These are phyloP conservation scores for Tillandsia leiboldiana DNA, from an alignment of 176 grass and related monocot genomes.

Conservation along the genomic window DNA sequence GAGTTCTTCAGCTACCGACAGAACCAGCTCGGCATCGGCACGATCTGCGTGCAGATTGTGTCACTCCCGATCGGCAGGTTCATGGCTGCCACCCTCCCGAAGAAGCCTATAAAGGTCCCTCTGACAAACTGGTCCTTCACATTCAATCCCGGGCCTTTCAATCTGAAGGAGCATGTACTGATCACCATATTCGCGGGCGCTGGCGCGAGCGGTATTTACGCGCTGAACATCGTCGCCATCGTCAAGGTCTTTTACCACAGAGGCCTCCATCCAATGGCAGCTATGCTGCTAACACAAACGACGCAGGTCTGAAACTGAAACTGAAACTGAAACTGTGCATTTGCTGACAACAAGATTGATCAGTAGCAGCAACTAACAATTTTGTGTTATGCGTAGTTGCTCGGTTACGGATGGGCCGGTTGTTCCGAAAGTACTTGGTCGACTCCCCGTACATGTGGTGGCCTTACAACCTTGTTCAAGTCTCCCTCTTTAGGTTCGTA, in stretches of 20 bases:
- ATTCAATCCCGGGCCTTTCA: constrained; percentile 61
- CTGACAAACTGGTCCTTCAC: constrained; percentile 36
- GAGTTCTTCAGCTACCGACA: constrained; percentile 79
- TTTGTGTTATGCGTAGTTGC: constrained; percentile 26
- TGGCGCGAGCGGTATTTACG: constrained; percentile 40
- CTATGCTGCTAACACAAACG: constrained; percentile 40
- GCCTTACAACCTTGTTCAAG: constrained; percentile 59
- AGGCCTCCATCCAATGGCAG: constrained; percentile 42
- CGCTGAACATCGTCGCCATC: constrained; percentile 66
- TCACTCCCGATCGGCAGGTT: constrained; percentile 48
- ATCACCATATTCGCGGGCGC: constrained; percentile 59
- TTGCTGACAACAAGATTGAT: background rate
- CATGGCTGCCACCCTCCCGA: constrained; percentile 40
- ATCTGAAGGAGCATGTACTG: constrained; percentile 62
- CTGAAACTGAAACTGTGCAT: background rate
- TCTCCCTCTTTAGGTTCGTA: constrained; percentile 65
- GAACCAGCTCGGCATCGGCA: constrained; percentile 49
- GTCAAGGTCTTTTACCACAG: constrained; percentile 76
- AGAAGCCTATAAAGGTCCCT: constrained; percentile 10
- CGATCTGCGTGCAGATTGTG: constrained; percentile 51
- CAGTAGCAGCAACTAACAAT: background rate
- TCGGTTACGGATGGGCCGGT: constrained; percentile 84
- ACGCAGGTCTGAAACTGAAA: constrained; percentile 23
- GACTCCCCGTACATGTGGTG: constrained; percentile 96
- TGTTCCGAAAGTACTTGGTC: constrained; percentile 66